Evolutionary conservation across 768 basidiomycete species (phyloP).

Genomic region (Cystobasidium onofrii): DNA sequence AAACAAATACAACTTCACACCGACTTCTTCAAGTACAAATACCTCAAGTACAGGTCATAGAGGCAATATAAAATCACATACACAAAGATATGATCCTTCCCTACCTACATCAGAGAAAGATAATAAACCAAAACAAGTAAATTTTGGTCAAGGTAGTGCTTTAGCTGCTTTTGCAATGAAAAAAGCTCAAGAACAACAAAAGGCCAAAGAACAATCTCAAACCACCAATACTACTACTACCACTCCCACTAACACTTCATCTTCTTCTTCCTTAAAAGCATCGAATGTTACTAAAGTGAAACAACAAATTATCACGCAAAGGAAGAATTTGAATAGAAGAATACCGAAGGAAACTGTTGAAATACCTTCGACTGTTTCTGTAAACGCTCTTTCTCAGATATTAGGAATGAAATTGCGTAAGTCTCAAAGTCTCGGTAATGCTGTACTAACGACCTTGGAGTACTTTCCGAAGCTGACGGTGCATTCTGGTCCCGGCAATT

Average conservation of each 20-base stretch:
- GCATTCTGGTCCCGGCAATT: too few relatives aligned
- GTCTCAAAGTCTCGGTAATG: too few relatives aligned
- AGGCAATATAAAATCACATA: neutral
- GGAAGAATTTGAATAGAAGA: neutral
- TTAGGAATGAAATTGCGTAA: constrained; percentile 18
- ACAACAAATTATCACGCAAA: neutral
- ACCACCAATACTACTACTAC: too few relatives aligned
- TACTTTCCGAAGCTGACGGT: too few relatives aligned
- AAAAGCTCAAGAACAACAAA: neutral
- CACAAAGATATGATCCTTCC: neutral
- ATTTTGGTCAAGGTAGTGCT: constrained; percentile 21
- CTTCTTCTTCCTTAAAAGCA: neutral
- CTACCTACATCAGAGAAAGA: neutral
- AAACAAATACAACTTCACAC: neutral
- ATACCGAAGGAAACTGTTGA: neutral
- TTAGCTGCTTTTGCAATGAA: constrained; percentile 16
- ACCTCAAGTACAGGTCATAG: neutral
- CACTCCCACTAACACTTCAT: neutral
- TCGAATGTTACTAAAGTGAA: too few relatives aligned
- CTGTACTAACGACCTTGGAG: too few relatives aligned
- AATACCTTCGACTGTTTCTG: constrained; percentile 23
- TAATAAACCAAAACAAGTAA: constrained; percentile 15
- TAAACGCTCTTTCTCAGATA: constrained; percentile 22
- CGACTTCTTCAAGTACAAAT: neutral
- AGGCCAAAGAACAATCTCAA: neutral